These are phyloP conservation scores for Penicillium bialowiezense DNA, from an alignment of 495 filamentous ascomycete genomes.

Conservation along the genomic window DNA sequence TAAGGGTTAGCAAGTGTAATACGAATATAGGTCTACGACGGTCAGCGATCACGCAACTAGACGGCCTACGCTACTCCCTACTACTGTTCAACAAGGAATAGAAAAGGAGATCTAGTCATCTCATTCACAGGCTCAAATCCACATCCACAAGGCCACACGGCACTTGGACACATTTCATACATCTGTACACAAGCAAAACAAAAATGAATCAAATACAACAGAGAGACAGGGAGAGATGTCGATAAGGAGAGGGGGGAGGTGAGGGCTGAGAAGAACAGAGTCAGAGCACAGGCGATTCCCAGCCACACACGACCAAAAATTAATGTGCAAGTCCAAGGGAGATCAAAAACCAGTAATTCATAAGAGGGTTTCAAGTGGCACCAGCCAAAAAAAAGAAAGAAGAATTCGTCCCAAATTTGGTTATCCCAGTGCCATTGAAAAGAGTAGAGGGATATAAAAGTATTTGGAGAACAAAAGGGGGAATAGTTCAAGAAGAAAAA, in stretches of 20 bases:
- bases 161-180: constrained; percentile 17
- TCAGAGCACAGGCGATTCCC: constrained; percentile 22
- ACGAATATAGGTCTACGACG: no score
- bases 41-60: no score
- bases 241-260: constrained; percentile 17
- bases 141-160: constrained; percentile 12
- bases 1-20: no score
- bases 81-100: no score
- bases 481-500: constrained; percentile 28
- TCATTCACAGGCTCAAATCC: constrained; percentile 21
- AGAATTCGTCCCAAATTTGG: constrained; percentile 21
- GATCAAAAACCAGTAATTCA: constrained; percentile 20
- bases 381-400: constrained; percentile 10
- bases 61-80: no score
- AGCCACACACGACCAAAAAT: constrained; percentile 34
- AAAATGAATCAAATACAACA: constrained; percentile 11
- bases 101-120: constrained; percentile 15
- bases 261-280: constrained; percentile 13
- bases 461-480: constrained; percentile 28
- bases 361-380: constrained; percentile 17
- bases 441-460: constrained; percentile 13
- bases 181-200: constrained; percentile 37
- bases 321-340: constrained; percentile 14
- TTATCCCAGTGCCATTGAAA: constrained; percentile 23
- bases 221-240: constrained; percentile 13